Percentiles rank a stretch among this genome's conserved stretches.
Evolutionary conservation across 495 filamentous ascomycete genomes (phyloP).

Genomic region (Eremomyces bilateralis): DNA sequence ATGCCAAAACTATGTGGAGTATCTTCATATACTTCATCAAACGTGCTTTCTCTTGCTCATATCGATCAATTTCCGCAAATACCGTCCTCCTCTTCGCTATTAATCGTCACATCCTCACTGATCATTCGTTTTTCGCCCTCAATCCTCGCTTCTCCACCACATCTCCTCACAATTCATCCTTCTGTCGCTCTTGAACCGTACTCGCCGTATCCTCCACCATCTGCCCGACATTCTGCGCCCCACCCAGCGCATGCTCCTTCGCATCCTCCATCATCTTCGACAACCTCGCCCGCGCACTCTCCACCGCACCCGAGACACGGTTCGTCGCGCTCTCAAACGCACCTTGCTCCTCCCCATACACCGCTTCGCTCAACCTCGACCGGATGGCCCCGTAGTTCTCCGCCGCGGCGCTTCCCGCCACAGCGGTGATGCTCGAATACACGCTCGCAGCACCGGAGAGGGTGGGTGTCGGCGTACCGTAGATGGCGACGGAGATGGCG

Average conservation of each 20-base stretch:
- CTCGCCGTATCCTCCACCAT: slow-evolving; percentile 22
- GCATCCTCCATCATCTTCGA: slow-evolving; percentile 19
- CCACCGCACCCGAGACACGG: slow-evolving; percentile 24
- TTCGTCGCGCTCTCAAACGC: slow-evolving; percentile 32
- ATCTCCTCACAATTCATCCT: slow-evolving; percentile 14
- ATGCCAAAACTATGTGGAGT: too few relatives aligned
- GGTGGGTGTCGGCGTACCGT: slow-evolving; percentile 25
- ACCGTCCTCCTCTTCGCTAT: too few relatives aligned
- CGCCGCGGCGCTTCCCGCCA: slow-evolving; percentile 9
- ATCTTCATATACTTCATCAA: too few relatives aligned
- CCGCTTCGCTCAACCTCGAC: slow-evolving; percentile 10
- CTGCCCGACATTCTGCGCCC: slow-evolving; percentile 19
- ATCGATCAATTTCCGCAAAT: too few relatives aligned
- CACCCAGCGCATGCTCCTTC: slow-evolving; percentile 16
- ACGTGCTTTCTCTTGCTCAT: too few relatives aligned
- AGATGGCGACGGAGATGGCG: slow-evolving; percentile 31
- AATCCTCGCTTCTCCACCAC: too few relatives aligned
- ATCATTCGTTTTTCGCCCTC: too few relatives aligned
- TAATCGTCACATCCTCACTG: too few relatives aligned
- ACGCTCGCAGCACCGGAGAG: slow-evolving; percentile 17
- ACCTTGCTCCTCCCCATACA: slow-evolving; percentile 27
- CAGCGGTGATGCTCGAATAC: slow-evolving; percentile 16
- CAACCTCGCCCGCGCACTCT: slow-evolving; percentile 27
- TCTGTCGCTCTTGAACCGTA: slow-evolving; percentile 14
- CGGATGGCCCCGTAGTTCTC: slow-evolving; percentile 5